phyloP scores from a whole-genome alignment of 2,329 filamentous ascomycete genomes.

The Scytalidium sp. region DNA sequence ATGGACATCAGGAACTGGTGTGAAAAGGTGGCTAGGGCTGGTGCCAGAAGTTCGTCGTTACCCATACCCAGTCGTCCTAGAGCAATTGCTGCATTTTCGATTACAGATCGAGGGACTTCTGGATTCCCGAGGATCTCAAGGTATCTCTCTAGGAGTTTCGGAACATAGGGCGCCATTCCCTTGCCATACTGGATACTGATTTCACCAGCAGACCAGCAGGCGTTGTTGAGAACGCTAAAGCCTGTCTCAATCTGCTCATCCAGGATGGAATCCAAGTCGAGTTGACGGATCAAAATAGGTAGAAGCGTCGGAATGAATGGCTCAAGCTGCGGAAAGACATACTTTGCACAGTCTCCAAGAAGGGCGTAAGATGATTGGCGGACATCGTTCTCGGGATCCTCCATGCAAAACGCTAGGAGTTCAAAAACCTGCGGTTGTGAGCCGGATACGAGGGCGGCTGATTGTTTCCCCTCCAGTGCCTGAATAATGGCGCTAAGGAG shows the following conservation, averaged over 20 bases:
- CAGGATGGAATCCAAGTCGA: constrained; percentile 74
- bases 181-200: constrained; percentile 78
- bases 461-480: constrained; percentile 71
- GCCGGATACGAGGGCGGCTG: constrained; percentile 70
- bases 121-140: constrained; percentile 82
- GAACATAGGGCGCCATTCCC: constrained; percentile 73
- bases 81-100: constrained; percentile 92
- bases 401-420: constrained; percentile 86
- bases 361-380: constrained; percentile 94
- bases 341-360: constrained; percentile 91
- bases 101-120: constrained; percentile 80
- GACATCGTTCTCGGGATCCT: constrained; percentile 86
- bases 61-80: constrained; percentile 82
- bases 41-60: constrained; percentile 72
- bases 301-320: constrained; percentile 71
- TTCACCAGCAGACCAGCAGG: constrained; percentile 95
- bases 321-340: constrained; percentile 79
- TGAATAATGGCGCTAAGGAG: constrained; percentile 92
- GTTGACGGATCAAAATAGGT: constrained; percentile 79
- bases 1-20: constrained; percentile 79
- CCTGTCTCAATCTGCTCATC: constrained; percentile 80
- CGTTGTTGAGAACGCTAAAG: constrained; percentile 96
- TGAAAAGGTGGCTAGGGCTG: constrained; percentile 76
- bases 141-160: constrained; percentile 72
- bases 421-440: constrained; percentile 87